Conservation (phyloP, 2,329 filamentous ascomycete genomes). For the Colletotrichum sp. region DNA sequence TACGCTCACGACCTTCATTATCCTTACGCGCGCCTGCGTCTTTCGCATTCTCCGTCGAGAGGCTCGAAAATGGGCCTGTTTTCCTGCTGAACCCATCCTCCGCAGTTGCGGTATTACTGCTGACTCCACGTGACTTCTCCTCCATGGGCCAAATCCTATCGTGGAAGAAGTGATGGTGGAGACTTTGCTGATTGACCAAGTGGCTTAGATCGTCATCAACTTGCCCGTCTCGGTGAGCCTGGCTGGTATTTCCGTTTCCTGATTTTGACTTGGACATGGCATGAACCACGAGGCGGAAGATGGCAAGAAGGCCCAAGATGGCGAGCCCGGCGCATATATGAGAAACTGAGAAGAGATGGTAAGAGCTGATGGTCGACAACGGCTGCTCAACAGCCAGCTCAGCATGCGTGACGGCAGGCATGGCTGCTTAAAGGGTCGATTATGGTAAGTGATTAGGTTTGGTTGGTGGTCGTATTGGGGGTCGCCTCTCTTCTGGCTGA, state of each 20-base stretch:
- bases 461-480: slow-evolving; percentile 3
- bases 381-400: slow-evolving; percentile 31
- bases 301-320: slow-evolving; percentile 38
- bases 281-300: slow-evolving; percentile 23
- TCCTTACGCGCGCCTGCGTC: not conserved
- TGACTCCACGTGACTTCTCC: slow-evolving; percentile 36
- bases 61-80: not conserved
- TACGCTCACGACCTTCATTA: not conserved
- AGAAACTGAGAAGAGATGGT: slow-evolving; percentile 12
- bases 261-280: not conserved
- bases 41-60: not conserved
- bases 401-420: slow-evolving; percentile 38
- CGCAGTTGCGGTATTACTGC: slow-evolving; percentile 22
- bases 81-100: not conserved
- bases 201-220: not conserved
- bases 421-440: slow-evolving; percentile 37
- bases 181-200: slow-evolving; percentile 17
- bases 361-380: not conserved
- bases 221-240: not conserved
- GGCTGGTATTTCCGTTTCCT: not conserved
- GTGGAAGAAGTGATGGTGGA: slow-evolving; percentile 15
- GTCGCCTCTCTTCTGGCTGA: not conserved
- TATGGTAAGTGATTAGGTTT: slow-evolving; percentile 31
- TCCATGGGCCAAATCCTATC: slow-evolving; percentile 16
- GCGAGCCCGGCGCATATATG: slow-evolving; percentile 32